Base-by-base conservation (phyloP, 371 early-diverging fungal genomes). In the Mucor lusitanicus region DNA sequence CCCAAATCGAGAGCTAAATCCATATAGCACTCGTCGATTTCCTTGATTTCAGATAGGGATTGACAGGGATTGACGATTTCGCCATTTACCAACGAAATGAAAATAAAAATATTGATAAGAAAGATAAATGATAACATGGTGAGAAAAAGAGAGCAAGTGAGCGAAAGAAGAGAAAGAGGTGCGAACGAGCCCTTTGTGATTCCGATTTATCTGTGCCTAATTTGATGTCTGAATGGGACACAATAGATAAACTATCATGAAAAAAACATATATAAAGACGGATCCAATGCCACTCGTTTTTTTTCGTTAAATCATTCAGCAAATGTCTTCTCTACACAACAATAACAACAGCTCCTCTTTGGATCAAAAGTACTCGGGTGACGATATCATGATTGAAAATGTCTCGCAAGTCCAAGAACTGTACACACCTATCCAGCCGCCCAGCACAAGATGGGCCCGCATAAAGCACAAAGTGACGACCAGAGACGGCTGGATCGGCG, bases 401-500 rank as follows among this genome's bases (percentile, higher is more conserved):
- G 27, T 59, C 25, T 57, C 58, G 8, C 42, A 33, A 23, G 23
- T 40, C 17, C 48, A 42, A 46, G 61, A 61, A 23, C 19, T 65
- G 11, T 70, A 70, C 40, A 30, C 65, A 4, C 39, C 58, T 9
- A 37, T 58, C 23, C 33, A 35, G 12, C 37, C 62, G n/a, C 59
- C 65, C 5, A 50, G 32, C 32, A 48, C 61, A 8, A 50, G 25
- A 50, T 70, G 70, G 70, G 13, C 32, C 30, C 27, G n/a, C 17
- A 21, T 60, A 5, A 69, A 69, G 21, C 56, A 61, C 15, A 59
- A 64, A 37, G 0, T 61, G 8, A 65, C 64, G 3, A 65, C 70
- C n/a, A 55, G 27, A 48, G 65, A 65, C 61, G 69, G 69, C 3
- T 80, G 78, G 81, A 54, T 78, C 39, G 80, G 77, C 17, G 57